Conservation (phyloP, 1,139 yeast species). For the Scheffersomyces segobiensis region DNA sequence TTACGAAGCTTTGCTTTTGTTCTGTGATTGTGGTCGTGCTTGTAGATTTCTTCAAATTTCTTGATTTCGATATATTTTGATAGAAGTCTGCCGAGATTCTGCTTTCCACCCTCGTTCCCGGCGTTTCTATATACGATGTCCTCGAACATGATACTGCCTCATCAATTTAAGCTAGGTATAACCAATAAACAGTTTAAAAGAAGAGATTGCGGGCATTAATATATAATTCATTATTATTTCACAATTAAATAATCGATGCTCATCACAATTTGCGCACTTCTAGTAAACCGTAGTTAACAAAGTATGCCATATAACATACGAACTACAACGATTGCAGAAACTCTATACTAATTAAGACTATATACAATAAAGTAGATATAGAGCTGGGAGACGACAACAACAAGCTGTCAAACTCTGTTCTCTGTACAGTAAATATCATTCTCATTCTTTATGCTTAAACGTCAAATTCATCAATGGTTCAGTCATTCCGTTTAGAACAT, state of each 20-base stretch:
- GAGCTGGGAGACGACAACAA: background rate
- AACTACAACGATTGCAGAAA: background rate
- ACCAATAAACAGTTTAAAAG: background rate
- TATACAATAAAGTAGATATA: constrained; percentile 1
- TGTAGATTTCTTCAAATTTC: constrained; percentile 14
- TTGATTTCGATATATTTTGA: constrained; percentile 20
- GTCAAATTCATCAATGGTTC: background rate
- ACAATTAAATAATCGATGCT: background rate
- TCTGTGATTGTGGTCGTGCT: constrained; percentile 4
- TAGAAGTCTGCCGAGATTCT: constrained; percentile 13
- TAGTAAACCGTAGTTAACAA: background rate
- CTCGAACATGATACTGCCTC: background rate
- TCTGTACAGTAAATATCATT: constrained; percentile 3
- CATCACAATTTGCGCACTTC: background rate
- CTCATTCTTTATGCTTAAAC: constrained; percentile 1
- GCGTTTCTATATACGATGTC: background rate
- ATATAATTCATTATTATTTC: background rate
- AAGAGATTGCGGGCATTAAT: too few species aligned
- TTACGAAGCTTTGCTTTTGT: constrained; percentile 3
- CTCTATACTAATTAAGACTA: background rate
- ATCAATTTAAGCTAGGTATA: background rate
- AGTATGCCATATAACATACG: background rate
- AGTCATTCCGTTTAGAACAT: constrained; percentile 21
- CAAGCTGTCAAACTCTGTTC: background rate
- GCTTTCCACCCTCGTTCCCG: constrained; percentile 2